phyloP scores from a whole-genome alignment of 192 early-diverging fungal genomes.

The Backusella psychrophila region DNA sequence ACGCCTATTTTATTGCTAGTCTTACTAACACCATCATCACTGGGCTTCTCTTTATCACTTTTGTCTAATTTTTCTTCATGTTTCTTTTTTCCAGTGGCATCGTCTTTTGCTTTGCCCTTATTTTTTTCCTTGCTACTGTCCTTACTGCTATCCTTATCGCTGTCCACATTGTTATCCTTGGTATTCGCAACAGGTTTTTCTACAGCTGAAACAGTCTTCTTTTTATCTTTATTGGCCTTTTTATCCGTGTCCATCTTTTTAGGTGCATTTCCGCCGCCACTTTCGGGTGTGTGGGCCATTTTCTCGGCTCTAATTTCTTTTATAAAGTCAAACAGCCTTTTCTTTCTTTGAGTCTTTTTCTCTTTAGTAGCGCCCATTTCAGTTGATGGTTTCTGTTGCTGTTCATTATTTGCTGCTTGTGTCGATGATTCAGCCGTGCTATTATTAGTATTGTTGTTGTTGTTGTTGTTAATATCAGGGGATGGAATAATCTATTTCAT shows the following conservation, averaged over 20 bases:
- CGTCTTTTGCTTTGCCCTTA: not conserved
- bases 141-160: no score
- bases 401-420: not conserved
- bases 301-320: not conserved
- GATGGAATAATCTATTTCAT: not conserved
- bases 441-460: no score
- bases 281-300: not conserved
- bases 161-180: no score
- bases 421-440: not conserved
- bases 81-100: not conserved
- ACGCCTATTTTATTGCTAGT: not conserved
- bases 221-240: not conserved
- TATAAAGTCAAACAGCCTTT: not conserved
- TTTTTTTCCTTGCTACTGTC: not conserved
- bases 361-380: not conserved
- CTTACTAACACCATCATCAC: not conserved
- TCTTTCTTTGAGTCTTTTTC: not conserved
- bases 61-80: not conserved
- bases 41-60: not conserved
- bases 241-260: not conserved
- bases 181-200: not conserved
- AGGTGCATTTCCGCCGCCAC: not conserved
- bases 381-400: not conserved
- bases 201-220: not conserved
- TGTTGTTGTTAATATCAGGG: not conserved